Evolutionary conservation across 306 rosid species (phyloP).

Genomic region (Oemleria cerasiformis): DNA sequence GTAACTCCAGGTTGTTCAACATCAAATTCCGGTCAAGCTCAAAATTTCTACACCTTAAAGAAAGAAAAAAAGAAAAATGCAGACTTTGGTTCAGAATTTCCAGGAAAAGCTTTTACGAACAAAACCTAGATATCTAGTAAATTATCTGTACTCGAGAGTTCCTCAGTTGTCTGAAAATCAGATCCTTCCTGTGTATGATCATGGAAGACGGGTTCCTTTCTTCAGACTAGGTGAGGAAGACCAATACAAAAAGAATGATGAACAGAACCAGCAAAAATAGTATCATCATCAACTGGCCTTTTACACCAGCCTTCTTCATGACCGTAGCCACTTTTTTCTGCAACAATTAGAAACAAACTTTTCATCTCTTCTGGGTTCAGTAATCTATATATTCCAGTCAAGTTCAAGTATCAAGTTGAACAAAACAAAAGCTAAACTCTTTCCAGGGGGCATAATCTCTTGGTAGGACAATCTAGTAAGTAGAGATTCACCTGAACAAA

Average conservation of each 20-base stretch:
- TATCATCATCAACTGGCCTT: constrained; percentile 91
- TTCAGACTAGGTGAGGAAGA: constrained; percentile 70
- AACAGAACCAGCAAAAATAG: constrained; percentile 74
- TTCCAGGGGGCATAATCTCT: background rate
- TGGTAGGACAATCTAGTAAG: constrained; percentile 9
- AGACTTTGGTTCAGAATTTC: constrained; percentile 3
- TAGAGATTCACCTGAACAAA: constrained; percentile 85
- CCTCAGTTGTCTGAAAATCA: background rate
- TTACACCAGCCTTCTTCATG: constrained; percentile 91
- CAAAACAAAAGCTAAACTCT: background rate
- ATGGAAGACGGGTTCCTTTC: constrained; percentile 18
- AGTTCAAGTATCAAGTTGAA: background rate
- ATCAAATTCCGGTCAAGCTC: constrained; percentile 5
- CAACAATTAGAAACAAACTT: constrained; percentile 18
- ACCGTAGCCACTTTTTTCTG: constrained; percentile 95
- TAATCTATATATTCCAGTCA: background rate
- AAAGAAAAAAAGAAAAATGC: background rate
- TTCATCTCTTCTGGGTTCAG: constrained; percentile 3
- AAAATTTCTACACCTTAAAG: background rate
- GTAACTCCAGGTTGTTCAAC: constrained; percentile 8
- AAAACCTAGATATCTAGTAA: constrained; percentile 14
- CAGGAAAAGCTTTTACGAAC: constrained; percentile 8
- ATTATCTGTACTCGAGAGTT: constrained; percentile 12
- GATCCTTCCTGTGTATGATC: constrained; percentile 27
- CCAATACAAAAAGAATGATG: constrained; percentile 82